Conservation (phyloP, 2,329 filamentous ascomycete genomes). For the Drechslerella coelobrocha region DNA sequence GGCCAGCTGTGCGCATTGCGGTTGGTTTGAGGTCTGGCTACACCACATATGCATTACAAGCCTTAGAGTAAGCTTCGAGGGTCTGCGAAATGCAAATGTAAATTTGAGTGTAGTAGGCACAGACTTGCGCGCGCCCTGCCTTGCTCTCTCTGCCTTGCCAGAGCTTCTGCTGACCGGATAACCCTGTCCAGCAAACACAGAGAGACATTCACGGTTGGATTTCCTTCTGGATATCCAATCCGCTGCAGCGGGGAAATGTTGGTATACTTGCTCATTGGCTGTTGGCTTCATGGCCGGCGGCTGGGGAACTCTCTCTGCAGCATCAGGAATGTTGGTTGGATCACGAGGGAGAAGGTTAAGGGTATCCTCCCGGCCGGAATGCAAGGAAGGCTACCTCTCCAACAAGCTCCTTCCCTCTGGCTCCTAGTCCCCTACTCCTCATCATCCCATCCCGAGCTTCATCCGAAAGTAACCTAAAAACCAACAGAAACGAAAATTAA, state of each 20-base stretch:
- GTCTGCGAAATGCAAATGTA: no score
- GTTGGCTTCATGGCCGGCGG: constrained; percentile 6
- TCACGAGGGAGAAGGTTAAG: constrained; percentile 22
- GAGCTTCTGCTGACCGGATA: not conserved
- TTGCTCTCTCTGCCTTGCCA: not conserved
- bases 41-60: no score
- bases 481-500: not conserved
- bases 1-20: no score
- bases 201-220: constrained; percentile 2
- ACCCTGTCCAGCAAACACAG: constrained; percentile 2
- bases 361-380: not conserved
- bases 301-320: constrained; percentile 27
- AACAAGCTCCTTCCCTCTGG: not conserved
- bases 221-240: not conserved
- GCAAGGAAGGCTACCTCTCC: not conserved
- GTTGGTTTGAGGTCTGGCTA: no score
- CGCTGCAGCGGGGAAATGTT: not conserved
- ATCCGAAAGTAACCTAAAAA: constrained; percentile 4
- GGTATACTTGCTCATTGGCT: constrained; percentile 11
- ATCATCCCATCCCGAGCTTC: constrained; percentile 8
- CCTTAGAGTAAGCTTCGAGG: no score
- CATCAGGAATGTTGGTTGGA: constrained; percentile 46
- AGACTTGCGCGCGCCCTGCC: not conserved
- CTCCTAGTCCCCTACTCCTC: not conserved
- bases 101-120: not conserved